A percentile compares a stretch with the other conserved stretches of the same genome.
Conservation (phyloP, 2,329 filamentous ascomycete genomes). For the Stenocarpella maydis region DNA sequence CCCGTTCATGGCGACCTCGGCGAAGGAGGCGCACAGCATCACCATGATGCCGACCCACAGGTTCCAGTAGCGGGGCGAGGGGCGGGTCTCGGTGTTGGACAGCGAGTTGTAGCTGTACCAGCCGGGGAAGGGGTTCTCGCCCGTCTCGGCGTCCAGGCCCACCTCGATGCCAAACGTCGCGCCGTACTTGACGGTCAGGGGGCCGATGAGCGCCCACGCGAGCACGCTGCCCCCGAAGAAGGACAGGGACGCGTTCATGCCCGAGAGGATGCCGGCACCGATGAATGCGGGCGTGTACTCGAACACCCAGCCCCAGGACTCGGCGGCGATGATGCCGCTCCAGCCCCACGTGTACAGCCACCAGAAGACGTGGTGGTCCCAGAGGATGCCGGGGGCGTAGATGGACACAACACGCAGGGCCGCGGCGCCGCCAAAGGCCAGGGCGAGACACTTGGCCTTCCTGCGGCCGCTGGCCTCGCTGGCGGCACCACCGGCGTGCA, state of each 20-base stretch:
- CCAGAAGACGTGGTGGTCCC: conserved; percentile 63
- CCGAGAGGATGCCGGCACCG: conserved; percentile 65
- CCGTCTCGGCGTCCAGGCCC: conserved; percentile 49
- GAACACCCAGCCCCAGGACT: conserved; percentile 67
- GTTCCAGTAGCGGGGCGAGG: conserved; percentile 51
- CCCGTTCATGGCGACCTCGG: conserved; percentile 50
- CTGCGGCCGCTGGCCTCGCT: conserved; percentile 58
- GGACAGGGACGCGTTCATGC: conserved; percentile 65
- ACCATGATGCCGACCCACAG: conserved; percentile 54
- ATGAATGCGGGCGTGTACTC: conserved; percentile 68
- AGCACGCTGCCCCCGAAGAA: conserved; percentile 63
- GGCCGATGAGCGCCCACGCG: conserved; percentile 66
- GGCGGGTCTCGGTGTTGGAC: conserved; percentile 39
- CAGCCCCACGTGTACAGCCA: conserved; percentile 63
- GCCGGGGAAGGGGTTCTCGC: conserved; percentile 7
- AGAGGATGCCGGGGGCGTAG: conserved; percentile 65
- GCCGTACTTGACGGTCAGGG: conserved; percentile 61
- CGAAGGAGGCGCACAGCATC: conserved; percentile 51
- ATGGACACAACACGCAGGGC: conserved; percentile 62
- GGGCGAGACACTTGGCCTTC: conserved; percentile 61
- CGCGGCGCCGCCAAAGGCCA: conserved; percentile 58
- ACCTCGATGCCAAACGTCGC: conserved; percentile 56
- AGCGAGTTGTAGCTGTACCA: conserved; percentile 47
- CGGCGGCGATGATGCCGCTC: conserved; percentile 57
- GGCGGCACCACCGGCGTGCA: conserved; percentile 58